These are phyloP conservation scores for Pseudocercospora crystallina DNA, from an alignment of 2,329 filamentous ascomycete species.

Conservation along the genomic window DNA sequence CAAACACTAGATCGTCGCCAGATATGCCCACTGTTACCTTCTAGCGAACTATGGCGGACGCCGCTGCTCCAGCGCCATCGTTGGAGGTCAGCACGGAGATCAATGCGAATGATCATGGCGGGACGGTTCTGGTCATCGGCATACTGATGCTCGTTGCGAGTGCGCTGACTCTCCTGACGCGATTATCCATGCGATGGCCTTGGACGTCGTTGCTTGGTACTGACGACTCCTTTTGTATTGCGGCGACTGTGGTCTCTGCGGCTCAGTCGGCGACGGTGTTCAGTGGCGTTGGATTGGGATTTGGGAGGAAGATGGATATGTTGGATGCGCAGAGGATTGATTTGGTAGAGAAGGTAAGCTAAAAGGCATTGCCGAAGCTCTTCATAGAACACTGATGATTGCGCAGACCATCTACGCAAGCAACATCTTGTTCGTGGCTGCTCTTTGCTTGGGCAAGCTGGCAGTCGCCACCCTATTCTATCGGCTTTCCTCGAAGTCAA, in stretches of 20 bases:
- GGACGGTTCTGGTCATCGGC: conserved; percentile 13
- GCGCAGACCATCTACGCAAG: conserved; percentile 18
- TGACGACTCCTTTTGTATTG: conserved; percentile 10
- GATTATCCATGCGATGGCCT: conserved; percentile 9
- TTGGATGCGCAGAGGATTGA: neutral
- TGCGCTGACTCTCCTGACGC: conserved; percentile 1
- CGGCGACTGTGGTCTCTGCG: conserved; percentile 1
- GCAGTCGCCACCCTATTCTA: conserved; percentile 17
- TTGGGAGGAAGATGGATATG: conserved; percentile 1
- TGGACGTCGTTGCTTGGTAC: conserved; percentile 1
- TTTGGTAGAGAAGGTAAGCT: conserved; percentile 1
- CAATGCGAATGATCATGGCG: conserved; percentile 16
- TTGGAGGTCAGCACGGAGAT: conserved; percentile 18
- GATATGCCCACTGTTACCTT: too few species aligned
- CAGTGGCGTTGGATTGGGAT: conserved; percentile 4
- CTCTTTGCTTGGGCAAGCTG: conserved; percentile 20
- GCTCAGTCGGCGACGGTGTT: conserved; percentile 3
- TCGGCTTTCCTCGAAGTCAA: conserved; percentile 16
- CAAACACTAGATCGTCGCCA: too few species aligned
- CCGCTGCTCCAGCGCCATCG: conserved; percentile 5
- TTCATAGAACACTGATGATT: too few species aligned
- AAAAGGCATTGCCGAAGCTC: neutral
- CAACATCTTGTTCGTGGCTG: conserved; percentile 16
- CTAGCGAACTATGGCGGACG: conserved; percentile 2
- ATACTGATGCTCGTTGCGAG: conserved; percentile 20